These are phyloP conservation scores for Erodium texanum DNA, from an alignment of 441 rosid species.

Conservation along the genomic window DNA sequence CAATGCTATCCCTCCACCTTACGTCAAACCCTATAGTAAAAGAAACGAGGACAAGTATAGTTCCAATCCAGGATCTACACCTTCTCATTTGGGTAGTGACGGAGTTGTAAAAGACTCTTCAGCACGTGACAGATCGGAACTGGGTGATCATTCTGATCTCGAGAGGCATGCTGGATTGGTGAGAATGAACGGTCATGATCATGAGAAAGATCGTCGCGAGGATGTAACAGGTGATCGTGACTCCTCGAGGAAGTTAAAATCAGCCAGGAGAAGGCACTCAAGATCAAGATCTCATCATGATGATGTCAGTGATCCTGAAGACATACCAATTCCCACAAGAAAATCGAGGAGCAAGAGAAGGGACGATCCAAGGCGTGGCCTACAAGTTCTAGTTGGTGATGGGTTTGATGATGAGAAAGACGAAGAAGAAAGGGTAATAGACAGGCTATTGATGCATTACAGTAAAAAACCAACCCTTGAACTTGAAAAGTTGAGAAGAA, in stretches of 20 bases:
- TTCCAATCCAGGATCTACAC: constrained; percentile 30
- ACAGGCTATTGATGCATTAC: constrained; percentile 73
- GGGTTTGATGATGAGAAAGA: constrained; percentile 34
- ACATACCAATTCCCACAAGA: constrained; percentile 27
- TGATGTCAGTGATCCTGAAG: constrained; percentile 27
- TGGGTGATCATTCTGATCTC: constrained; percentile 21
- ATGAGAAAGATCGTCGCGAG: constrained; percentile 2
- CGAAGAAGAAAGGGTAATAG: constrained; percentile 75
- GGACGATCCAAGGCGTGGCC: constrained; percentile 52
- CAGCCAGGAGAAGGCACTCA: constrained; percentile 46
- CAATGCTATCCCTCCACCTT: constrained; percentile 72
- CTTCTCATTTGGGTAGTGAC: constrained; percentile 23
- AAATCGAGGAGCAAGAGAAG: constrained; percentile 55
- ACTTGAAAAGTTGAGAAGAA: constrained; percentile 32
- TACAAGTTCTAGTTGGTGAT: constrained; percentile 54
- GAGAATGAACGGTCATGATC: constrained; percentile 21
- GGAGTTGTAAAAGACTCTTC: constrained; percentile 27
- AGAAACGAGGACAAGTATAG: constrained; percentile 33
- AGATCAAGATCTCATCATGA: constrained; percentile 30
- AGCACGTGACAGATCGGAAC: constrained; percentile 9
- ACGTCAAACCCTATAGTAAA: constrained; percentile 52
- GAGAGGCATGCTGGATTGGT: constrained; percentile 24
- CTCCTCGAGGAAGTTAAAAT: constrained; percentile 43
- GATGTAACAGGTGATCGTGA: constrained; percentile 26
- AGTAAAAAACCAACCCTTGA: constrained; percentile 62